Percentiles rank a stretch among this genome's conserved stretches.
phyloP scores from a whole-genome alignment of 1,284 basidiomycete genomes.

The Golubevia pallescens region DNA sequence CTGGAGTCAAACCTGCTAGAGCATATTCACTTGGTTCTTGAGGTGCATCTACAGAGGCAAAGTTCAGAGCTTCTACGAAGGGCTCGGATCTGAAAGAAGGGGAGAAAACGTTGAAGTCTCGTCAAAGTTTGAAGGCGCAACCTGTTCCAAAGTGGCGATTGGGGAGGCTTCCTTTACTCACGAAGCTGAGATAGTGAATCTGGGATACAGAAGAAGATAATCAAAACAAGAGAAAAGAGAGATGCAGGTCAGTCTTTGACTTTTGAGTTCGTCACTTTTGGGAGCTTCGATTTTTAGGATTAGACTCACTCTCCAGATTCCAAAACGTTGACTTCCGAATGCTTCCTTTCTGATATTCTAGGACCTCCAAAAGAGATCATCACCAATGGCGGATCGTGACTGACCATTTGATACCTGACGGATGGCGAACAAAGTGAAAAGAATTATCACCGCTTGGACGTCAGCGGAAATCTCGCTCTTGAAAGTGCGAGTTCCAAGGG shows the following conservation, averaged over 20 bases:
- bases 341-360: slow-evolving; percentile 31
- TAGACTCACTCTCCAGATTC: too few relatives aligned
- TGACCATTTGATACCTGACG: slow-evolving; percentile 52
- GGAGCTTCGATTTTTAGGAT: too few relatives aligned
- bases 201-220: too few relatives aligned
- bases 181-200: slow-evolving; percentile 28
- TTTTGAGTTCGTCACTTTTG: too few relatives aligned
- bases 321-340: too few relatives aligned
- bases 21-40: slow-evolving; percentile 34
- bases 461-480: too few relatives aligned
- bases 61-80: slow-evolving; percentile 46
- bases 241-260: too few relatives aligned
- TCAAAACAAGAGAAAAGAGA: too few relatives aligned
- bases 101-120: neutral
- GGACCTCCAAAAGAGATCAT: slow-evolving; percentile 33
- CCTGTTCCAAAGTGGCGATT: neutral
- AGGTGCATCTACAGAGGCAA: slow-evolving; percentile 41
- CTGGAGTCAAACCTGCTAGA: slow-evolving; percentile 37
- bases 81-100: slow-evolving; percentile 26
- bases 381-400: slow-evolving; percentile 42
- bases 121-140: too few relatives aligned
- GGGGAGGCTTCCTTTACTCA: slow-evolving; percentile 4
- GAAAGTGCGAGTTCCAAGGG: too few relatives aligned
- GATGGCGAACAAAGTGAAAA: too few relatives aligned
- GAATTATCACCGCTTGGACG: too few relatives aligned